Base-by-base conservation (phyloP, 2,329 filamentous ascomycete genomes). In the Tothia fuscella region DNA sequence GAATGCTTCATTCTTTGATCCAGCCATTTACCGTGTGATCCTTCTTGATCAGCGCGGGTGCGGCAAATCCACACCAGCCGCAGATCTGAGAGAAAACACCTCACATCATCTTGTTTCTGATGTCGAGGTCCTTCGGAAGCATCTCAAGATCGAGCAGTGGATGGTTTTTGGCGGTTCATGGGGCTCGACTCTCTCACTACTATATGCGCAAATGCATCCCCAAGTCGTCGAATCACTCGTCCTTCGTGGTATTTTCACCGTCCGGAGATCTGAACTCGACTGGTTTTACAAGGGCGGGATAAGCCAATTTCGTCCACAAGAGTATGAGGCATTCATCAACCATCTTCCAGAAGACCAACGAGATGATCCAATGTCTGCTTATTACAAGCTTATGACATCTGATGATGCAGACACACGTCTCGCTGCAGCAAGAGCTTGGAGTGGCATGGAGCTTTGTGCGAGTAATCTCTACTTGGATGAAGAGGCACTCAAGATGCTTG, bases 111-210 rank as follows among this genome's bases (percentile, higher is more conserved):
- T 69, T 1, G 57, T 67, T 3, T 48, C 56, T n/a, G 67, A 70
- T 45, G 63, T 69, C 46, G 66, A 70, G 45, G 49, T 51, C 1
- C 51, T 69, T 2, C 59, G 67, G 29, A 46, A 54, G 13, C 62
- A 67, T 40, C 53, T 69, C 5, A 41, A 53, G 1, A 61, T 69
- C 22, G 30, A 50, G 6, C 65, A 65, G 49, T 69, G 66, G 67
- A 43, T 60, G 31, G 60, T 70, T 3, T 70, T 68, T 45, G 67
- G 67, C 29, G 65, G 66, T 2, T 68, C 65, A 1, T 69, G 66
- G 66, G 66, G 66, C 25, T 63, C 62, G 3, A 65, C 65, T 0
- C 56, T 70, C 13, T 52, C 63, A 0, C 52, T 70, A 1, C 55
- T 61, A 19, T 70, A 70, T 48, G 53, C 66, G 1, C 59, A 70